Evolutionary conservation across 208 protist genomes (phyloP).

Genomic region (Crithidia expoeki): DNA sequence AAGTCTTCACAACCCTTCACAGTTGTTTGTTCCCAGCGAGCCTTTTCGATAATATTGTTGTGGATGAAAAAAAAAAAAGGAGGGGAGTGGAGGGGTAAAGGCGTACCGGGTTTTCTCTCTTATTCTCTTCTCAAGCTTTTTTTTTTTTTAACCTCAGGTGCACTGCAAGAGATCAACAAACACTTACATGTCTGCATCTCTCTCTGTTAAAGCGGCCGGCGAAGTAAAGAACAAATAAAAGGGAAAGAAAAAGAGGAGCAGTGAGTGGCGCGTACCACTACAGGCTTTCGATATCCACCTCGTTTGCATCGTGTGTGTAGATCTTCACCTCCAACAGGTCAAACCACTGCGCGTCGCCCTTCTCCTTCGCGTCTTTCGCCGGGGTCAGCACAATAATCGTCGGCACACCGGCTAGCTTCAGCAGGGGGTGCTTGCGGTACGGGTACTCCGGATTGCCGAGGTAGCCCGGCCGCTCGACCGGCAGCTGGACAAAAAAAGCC

Average conservation of each 20-base stretch:
- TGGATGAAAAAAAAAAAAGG: no score
- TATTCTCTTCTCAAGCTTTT: background rate
- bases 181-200: slow-evolving; percentile 3
- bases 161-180: background rate
- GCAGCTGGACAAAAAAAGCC: slow-evolving; percentile 64
- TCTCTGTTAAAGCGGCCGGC: background rate
- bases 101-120: no score
- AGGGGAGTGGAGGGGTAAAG: no score
- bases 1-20: background rate
- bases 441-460: slow-evolving; percentile 61
- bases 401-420: slow-evolving; percentile 47
- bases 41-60: background rate
- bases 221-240: background rate
- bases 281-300: slow-evolving; percentile 25
- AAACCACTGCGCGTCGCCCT: slow-evolving; percentile 37
- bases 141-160: background rate
- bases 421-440: slow-evolving; percentile 62
- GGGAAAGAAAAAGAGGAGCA: background rate
- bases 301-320: slow-evolving; percentile 30
- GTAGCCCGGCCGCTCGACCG: slow-evolving; percentile 68
- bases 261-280: slow-evolving; percentile 3
- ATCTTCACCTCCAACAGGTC: slow-evolving; percentile 52
- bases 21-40: background rate
- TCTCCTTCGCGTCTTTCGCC: slow-evolving; percentile 31
- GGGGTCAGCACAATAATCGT: slow-evolving; percentile 60